Conservation (phyloP, 305 asterid genomes). For the Plantago coronopus region DNA sequence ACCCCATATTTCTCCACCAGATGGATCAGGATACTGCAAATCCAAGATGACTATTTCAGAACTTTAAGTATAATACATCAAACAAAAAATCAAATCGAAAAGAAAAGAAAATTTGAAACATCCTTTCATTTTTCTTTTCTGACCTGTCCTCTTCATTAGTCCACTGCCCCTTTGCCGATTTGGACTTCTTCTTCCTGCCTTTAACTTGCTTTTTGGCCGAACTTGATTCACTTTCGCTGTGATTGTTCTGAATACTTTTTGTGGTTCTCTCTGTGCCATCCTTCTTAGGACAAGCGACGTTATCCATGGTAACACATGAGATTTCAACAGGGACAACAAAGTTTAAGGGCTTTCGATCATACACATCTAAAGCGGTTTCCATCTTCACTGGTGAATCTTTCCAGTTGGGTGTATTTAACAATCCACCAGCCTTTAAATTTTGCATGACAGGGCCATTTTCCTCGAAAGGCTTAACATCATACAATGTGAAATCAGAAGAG, state of each 20-base stretch:
- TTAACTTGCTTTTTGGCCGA: conserved; percentile 28
- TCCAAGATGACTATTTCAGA: conserved; percentile 8
- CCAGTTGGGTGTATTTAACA: conserved; percentile 26
- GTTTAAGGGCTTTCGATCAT: conserved; percentile 32
- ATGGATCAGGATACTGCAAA: conserved; percentile 53
- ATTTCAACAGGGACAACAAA: conserved; percentile 50
- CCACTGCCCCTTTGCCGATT: conserved; percentile 86
- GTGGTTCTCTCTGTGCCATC: conserved; percentile 30
- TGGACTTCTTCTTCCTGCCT: conserved; percentile 46
- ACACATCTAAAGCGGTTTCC: conserved; percentile 22
- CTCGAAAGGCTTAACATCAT: conserved; percentile 38
- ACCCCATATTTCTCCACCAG: conserved; percentile 78
- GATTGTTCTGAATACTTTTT: neutral
- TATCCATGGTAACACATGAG: conserved; percentile 52
- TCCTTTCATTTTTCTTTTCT: conserved; percentile 9
- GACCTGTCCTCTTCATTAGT: conserved; percentile 86
- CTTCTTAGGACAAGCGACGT: conserved; percentile 26
- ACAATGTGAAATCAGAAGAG: conserved; percentile 27
- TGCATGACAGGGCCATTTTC: conserved; percentile 39
- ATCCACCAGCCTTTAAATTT: conserved; percentile 30
- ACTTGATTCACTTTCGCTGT: conserved; percentile 19
- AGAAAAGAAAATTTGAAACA: neutral
- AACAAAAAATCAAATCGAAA: neutral
- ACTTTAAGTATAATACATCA: neutral
- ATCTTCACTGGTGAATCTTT: conserved; percentile 24